Conservation (phyloP, 2,329 filamentous ascomycete genomes). For the Pyrenophora graminea region DNA sequence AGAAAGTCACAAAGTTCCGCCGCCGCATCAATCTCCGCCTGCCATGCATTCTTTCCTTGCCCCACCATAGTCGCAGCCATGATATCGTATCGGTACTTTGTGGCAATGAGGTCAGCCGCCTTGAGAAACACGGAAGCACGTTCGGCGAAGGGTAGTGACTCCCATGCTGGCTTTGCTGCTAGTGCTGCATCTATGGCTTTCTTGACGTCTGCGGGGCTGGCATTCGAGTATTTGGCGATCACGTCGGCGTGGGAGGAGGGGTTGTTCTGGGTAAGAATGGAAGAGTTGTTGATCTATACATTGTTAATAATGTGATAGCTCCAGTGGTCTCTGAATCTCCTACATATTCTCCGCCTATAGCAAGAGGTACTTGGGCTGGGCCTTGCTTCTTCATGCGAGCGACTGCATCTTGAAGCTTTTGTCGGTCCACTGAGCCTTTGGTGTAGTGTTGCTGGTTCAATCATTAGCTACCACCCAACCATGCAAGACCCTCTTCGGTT, state of each 20-base stretch:
- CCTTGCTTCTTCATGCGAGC: constrained; percentile 69
- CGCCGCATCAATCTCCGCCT: constrained; percentile 96
- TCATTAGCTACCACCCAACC: constrained; percentile 5
- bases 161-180: constrained; percentile 85
- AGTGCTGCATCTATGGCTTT: constrained; percentile 83
- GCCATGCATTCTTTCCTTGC: constrained; percentile 98
- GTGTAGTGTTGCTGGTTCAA: constrained; percentile 76
- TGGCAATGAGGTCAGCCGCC: constrained; percentile 86
- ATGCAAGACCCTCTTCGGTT: background rate
- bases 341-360: constrained; percentile 82
- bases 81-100: constrained; percentile 94
- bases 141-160: constrained; percentile 83
- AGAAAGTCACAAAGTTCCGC: constrained; percentile 93
- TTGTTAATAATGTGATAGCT: constrained; percentile 13
- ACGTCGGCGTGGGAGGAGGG: constrained; percentile 77
- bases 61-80: constrained; percentile 96
- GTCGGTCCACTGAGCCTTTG: constrained; percentile 79
- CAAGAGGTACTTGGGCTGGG: constrained; percentile 77
- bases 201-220: constrained; percentile 74
- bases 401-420: constrained; percentile 74
- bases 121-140: constrained; percentile 93
- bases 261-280: constrained; percentile 73
- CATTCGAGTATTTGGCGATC: constrained; percentile 84
- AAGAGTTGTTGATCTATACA: constrained; percentile 66
- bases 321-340: constrained; percentile 17